Evolutionary conservation across 164 flowering plant species (phyloP), one percentile per base, ranked within the genome.

Genomic region (Stephania japonica): DNA sequence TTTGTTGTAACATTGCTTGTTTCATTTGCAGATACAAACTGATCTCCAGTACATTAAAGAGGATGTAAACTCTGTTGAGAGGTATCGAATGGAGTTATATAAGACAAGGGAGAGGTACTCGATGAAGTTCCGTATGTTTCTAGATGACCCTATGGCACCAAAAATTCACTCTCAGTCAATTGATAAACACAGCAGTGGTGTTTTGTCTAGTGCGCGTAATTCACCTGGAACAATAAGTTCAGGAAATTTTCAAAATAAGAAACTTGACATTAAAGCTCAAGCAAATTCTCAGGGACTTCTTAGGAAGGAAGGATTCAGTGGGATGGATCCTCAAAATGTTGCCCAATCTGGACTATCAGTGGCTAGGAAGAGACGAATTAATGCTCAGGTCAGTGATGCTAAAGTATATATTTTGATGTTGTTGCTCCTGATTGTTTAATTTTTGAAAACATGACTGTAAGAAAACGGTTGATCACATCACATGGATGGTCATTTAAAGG

Each of bases 21-120:
- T 19, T 72, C 41, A 59, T 65, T 72, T 81, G 56, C 70, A 96
- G 99, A 83, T 90, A 50, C 92, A 91, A 88, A 80, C 74, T 75
- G 97, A 96, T 83, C 93, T 96, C 68, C 91, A 87, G 73, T 93
- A 83, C 77, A 87, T 96, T 70, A 92, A 90, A 70, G 97, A 93
- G 78, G 98, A 96, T 72, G 77, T 93, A 73, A 83, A 71, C 79
- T 79, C 87, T 53, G 97, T 93, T 27, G 98, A 96, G 84, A 88
- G 86, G 73, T 91, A 84, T 76, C 85, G 91, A 83, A 84, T 86
- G 77, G 95, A 93, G 42, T 80, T 93, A 74, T 87, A 79, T 64
- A 88, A 88, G 25, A 83, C 86, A 75, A 85, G 87, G 76, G 97
- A 90, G 42, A 87, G 91, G 77, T 86, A 86, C 80, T 84, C 88